A percentile compares a stretch with the other conserved stretches of the same genome.
These are phyloP conservation scores for Elaeis oleifera DNA, from an alignment of 202 grass and related monocot species.

Conservation along the genomic window DNA sequence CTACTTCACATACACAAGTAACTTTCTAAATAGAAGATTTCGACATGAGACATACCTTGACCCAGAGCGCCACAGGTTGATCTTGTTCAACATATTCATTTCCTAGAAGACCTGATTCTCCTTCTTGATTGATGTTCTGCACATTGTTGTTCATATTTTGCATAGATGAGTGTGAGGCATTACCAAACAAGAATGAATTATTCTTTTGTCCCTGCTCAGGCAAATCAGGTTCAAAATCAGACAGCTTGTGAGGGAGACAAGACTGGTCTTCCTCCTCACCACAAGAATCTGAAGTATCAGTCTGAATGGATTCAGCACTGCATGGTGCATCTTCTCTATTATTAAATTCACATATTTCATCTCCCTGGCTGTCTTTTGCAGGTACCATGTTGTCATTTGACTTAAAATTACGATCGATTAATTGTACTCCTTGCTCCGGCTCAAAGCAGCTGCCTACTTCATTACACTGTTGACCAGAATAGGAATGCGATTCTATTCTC, in stretches of 20 bases:
- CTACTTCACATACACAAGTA: too few relatives aligned
- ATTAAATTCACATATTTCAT: constrained; percentile 24
- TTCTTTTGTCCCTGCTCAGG: constrained; percentile 28
- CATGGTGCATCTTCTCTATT: constrained; percentile 23
- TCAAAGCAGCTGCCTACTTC: background rate
- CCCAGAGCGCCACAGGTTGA: constrained; percentile 72
- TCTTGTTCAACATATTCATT: constrained; percentile 38
- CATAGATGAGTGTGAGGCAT: constrained; percentile 18
- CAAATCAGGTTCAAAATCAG: constrained; percentile 38
- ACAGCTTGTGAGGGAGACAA: constrained; percentile 50
- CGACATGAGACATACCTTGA: constrained; percentile 61
- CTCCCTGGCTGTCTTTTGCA: constrained; percentile 22
- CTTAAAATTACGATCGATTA: constrained; percentile 23
- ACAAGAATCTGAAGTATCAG: constrained; percentile 13
- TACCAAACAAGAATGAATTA: constrained; percentile 29
- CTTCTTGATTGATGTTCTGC: constrained; percentile 26
- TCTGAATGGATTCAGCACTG: background rate
- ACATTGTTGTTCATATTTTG: constrained; percentile 36
- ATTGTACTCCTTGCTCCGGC: constrained; percentile 7
- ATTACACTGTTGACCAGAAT: background rate
- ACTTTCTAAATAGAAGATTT: background rate
- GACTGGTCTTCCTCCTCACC: constrained; percentile 25
- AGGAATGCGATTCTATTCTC: constrained; percentile 23
- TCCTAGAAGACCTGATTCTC: constrained; percentile 14
- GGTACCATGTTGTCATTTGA: constrained; percentile 26